Conservation (phyloP, 305 asterid genomes). For the Fraxinus sp. region DNA sequence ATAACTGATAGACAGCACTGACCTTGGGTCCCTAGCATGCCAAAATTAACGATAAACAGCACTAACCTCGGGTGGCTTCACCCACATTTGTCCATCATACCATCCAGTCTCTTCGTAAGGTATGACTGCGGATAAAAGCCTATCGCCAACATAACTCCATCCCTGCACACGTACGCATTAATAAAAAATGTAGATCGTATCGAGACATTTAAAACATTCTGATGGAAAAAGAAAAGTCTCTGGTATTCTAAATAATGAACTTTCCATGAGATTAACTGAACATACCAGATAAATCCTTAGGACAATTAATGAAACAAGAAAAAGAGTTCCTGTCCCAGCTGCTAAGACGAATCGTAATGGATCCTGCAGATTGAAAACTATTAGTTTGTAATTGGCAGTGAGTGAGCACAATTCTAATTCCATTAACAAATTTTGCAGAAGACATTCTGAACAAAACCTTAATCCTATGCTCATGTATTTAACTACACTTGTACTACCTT, state of each 20-base stretch:
- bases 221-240: not conserved
- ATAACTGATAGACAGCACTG: not conserved
- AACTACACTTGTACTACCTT: constrained; percentile 35
- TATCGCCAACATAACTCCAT: constrained; percentile 93
- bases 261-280: not conserved
- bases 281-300: constrained; percentile 87
- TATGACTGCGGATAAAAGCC: constrained; percentile 84
- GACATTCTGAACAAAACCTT: not conserved
- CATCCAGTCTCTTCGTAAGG: constrained; percentile 96
- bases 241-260: not conserved
- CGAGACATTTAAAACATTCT: not conserved
- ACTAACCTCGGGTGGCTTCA: constrained; percentile 92
- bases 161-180: constrained; percentile 41
- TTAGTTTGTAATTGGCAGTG: not conserved
- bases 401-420: not conserved
- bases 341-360: constrained; percentile 69
- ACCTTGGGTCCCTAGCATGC: not conserved
- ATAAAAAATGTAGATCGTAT: not conserved
- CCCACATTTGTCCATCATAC: constrained; percentile 99
- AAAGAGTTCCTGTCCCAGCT: constrained; percentile 79
- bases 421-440: not conserved
- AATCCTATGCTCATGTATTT: not conserved
- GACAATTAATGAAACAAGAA: constrained; percentile 72
- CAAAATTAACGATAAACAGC: not conserved
- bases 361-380: constrained; percentile 54